phyloP scores from a whole-genome alignment of 2,329 filamentous ascomycete genomes.

The Scytalidium lignicola region DNA sequence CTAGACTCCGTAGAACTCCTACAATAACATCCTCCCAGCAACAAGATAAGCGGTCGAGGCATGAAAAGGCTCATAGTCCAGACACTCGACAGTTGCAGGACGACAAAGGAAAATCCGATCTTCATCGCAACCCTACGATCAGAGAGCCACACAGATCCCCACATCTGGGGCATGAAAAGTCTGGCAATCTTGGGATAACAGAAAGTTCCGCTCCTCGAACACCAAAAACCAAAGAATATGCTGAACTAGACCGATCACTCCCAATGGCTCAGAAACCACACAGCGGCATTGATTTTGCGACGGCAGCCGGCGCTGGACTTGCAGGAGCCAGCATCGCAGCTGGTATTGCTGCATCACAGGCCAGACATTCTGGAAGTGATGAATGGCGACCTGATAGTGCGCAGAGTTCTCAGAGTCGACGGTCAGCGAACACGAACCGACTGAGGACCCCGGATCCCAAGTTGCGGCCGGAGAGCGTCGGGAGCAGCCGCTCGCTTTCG shows the following conservation, averaged over 20 bases:
- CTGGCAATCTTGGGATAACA: neutral
- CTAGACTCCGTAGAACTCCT: too few relatives aligned
- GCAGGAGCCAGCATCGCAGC: slow-evolving; percentile 17
- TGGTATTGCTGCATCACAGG: slow-evolving; percentile 23
- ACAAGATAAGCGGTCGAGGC: too few relatives aligned
- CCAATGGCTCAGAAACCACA: slow-evolving; percentile 20
- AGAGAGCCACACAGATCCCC: neutral
- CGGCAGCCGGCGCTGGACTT: slow-evolving; percentile 19
- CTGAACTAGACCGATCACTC: slow-evolving; percentile 18
- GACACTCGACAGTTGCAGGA: neutral
- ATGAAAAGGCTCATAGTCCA: too few relatives aligned
- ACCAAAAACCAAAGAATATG: slow-evolving; percentile 19
- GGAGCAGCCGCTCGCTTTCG: slow-evolving; percentile 45
- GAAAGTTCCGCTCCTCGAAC: neutral
- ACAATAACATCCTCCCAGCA: too few relatives aligned
- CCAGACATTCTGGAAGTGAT: slow-evolving; percentile 16
- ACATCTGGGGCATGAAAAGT: neutral
- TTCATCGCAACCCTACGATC: neutral
- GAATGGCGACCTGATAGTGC: slow-evolving; percentile 24
- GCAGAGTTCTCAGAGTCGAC: slow-evolving; percentile 21
- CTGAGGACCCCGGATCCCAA: slow-evolving; percentile 29
- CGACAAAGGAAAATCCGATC: neutral
- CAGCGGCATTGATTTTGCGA: slow-evolving; percentile 12
- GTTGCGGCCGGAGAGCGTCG: slow-evolving; percentile 57
- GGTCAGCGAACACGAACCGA: slow-evolving; percentile 26